These are phyloP conservation scores for Ceratocystis huliohia DNA, from an alignment of 2,329 filamentous ascomycete genomes.

Conservation along the genomic window DNA sequence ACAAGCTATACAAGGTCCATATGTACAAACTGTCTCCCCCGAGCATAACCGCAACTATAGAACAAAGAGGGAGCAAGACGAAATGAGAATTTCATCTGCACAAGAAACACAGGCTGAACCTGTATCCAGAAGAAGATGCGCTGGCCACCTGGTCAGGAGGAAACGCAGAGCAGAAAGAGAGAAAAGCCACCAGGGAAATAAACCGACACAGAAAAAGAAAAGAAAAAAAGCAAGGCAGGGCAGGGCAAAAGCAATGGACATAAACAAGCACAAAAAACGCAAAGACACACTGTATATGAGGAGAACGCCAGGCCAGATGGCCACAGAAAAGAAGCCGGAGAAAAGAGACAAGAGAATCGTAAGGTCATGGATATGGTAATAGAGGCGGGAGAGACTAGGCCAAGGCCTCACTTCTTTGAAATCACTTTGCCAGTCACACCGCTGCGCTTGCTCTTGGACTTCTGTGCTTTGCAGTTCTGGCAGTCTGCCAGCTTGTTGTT, in stretches of 20 bases:
- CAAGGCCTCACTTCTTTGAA: slow-evolving; percentile 4
- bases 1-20: neutral
- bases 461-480: slow-evolving; percentile 33
- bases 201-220: neutral
- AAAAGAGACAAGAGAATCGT: neutral
- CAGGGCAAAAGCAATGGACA: neutral
- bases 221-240: too few species aligned
- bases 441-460: slow-evolving; percentile 39
- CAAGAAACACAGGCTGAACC: neutral
- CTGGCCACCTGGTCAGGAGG: neutral
- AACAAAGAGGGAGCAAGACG: neutral
- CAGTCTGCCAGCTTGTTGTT: slow-evolving; percentile 35
- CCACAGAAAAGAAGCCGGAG: neutral
- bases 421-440: slow-evolving; percentile 27
- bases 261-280: neutral
- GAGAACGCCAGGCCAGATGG: neutral
- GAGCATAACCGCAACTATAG: neutral
- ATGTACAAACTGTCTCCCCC: neutral
- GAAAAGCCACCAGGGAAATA: slow-evolving; percentile 9
- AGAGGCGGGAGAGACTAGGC: too few species aligned
- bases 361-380: neutral
- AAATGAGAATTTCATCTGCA: slow-evolving; percentile 1
- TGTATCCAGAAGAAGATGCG: neutral
- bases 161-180: neutral
- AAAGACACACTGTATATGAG: slow-evolving; percentile 2